A percentile compares a stretch with the other conserved stretches of the same genome.
Conservation (phyloP, 768 basidiomycete genomes). For the Phaeotremella fagi region DNA sequence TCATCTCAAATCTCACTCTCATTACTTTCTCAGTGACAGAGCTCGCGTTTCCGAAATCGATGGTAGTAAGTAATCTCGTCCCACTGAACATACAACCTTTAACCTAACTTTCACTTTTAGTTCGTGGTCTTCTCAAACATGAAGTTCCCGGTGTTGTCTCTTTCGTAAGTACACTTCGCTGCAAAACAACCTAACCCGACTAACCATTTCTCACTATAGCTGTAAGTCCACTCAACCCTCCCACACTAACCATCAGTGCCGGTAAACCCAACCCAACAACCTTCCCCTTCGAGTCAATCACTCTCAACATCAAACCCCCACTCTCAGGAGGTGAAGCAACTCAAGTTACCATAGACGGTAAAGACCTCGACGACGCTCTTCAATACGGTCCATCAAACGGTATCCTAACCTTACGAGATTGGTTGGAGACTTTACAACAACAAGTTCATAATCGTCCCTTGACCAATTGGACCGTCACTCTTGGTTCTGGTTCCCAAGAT, state of each 20-base stretch:
- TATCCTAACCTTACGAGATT: constrained; percentile 53
- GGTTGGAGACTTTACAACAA: constrained; percentile 61
- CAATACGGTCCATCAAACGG: constrained; percentile 77
- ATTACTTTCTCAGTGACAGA: constrained; percentile 28
- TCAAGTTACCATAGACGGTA: constrained; percentile 56
- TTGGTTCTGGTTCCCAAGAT: constrained; percentile 86
- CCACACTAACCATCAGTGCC: constrained; percentile 49
- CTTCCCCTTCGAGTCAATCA: constrained; percentile 83
- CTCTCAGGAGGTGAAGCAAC: constrained; percentile 48
- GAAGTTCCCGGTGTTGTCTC: constrained; percentile 64
- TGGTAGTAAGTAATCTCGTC: constrained; percentile 25
- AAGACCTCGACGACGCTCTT: constrained; percentile 62
- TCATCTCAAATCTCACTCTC: too few relatives aligned
- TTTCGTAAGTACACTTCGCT: constrained; percentile 33
- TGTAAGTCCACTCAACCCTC: constrained; percentile 41
- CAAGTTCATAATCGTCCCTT: constrained; percentile 58
- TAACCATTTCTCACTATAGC: constrained; percentile 47
- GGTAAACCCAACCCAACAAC: constrained; percentile 88
- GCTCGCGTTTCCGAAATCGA: constrained; percentile 20
- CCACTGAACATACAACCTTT: neutral
- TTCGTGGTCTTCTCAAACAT: constrained; percentile 66
- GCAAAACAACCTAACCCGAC: constrained; percentile 55
- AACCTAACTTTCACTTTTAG: constrained; percentile 35
- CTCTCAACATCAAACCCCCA: constrained; percentile 51
- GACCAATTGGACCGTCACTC: constrained; percentile 66